Conservation (phyloP, 805 yeast genomes). For the Starmerella vitae region DNA sequence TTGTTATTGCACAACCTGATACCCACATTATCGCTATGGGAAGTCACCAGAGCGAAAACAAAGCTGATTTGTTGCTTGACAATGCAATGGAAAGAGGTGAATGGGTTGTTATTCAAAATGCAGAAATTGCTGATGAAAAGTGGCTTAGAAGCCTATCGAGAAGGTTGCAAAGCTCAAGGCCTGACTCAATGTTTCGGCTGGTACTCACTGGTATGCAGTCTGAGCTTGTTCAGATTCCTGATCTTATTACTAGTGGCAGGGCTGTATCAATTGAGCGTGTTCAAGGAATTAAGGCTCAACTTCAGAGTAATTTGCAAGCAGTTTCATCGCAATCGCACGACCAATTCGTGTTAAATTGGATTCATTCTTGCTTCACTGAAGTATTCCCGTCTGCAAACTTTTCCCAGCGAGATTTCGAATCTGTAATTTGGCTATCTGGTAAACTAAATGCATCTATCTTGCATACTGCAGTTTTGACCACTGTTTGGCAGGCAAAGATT, state of each 20-base stretch:
- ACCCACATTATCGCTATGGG: conserved; percentile 41
- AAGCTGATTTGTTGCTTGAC: conserved; percentile 55
- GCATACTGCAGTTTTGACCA: conserved; percentile 48
- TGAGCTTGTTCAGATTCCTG: conserved; percentile 38
- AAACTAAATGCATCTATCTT: conserved; percentile 3
- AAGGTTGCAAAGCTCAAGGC: conserved; percentile 25
- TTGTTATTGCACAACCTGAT: conserved; percentile 54
- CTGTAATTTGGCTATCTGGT: conserved; percentile 8
- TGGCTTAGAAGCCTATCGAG: conserved; percentile 47
- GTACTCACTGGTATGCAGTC: conserved; percentile 50
- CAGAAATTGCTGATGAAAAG: conserved; percentile 48
- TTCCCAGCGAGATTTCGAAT: conserved; percentile 1
- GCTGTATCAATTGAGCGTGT: conserved; percentile 49
- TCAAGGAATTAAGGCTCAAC: conserved; percentile 31
- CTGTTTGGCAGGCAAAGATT: conserved; percentile 46
- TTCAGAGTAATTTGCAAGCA: neutral
- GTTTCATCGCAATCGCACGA: neutral
- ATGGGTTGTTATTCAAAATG: conserved; percentile 72
- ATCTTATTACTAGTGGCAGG: conserved; percentile 42
- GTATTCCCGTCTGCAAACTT: conserved; percentile 1
- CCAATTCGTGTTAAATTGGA: conserved; percentile 3
- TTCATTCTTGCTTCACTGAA: conserved; percentile 11
- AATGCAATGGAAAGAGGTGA: conserved; percentile 67
- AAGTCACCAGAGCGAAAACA: conserved; percentile 34
- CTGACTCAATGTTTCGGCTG: conserved; percentile 34